Percentiles rank a stretch among this genome's conserved stretches.
Conservation (phyloP, 352 stramenopile genomes). For the Phytophthora tentaculata region DNA sequence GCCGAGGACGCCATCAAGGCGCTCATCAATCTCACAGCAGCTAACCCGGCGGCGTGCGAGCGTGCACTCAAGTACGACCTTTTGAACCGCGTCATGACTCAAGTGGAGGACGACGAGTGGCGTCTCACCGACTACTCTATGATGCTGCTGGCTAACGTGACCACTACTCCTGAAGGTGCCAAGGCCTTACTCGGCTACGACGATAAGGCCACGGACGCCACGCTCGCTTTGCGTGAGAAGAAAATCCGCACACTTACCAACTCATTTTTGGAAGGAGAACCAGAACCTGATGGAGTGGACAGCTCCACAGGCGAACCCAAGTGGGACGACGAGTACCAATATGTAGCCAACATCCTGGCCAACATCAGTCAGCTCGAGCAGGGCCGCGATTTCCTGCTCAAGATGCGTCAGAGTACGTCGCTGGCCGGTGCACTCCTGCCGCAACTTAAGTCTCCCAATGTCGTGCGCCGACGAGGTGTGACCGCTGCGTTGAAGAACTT, state of each 20-base stretch:
- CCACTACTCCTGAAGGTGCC: conserved; percentile 69
- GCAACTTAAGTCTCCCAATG: conserved; percentile 84
- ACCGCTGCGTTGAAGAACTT: conserved; percentile 78
- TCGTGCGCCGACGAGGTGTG: conserved; percentile 79
- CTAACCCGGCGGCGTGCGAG: conserved; percentile 70
- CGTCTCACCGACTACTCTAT: conserved; percentile 85
- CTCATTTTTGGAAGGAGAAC: conserved; percentile 73
- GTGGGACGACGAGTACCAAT: conserved; percentile 91
- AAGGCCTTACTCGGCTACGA: conserved; percentile 74
- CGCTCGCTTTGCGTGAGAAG: conserved; percentile 70
- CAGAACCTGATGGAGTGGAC: conserved; percentile 81
- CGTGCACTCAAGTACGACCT: conserved; percentile 80
- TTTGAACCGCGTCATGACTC: conserved; percentile 88
- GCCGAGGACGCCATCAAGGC: conserved; percentile 87
- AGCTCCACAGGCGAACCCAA: conserved; percentile 72
- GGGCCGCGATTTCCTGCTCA: conserved; percentile 78
- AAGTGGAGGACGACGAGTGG: conserved; percentile 85
- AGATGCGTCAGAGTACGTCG: conserved; percentile 70
- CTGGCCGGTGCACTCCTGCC: conserved; percentile 70
- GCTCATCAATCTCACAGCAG: conserved; percentile 86
- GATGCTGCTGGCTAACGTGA: conserved; percentile 89
- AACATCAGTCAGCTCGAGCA: conserved; percentile 88
- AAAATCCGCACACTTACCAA: conserved; percentile 83
- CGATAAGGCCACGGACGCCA: conserved; percentile 46
- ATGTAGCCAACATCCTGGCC: conserved; percentile 84